These are phyloP conservation scores for Herpetospermum pedunculosum DNA, from an alignment of 306 rosid genomes.

Conservation along the genomic window DNA sequence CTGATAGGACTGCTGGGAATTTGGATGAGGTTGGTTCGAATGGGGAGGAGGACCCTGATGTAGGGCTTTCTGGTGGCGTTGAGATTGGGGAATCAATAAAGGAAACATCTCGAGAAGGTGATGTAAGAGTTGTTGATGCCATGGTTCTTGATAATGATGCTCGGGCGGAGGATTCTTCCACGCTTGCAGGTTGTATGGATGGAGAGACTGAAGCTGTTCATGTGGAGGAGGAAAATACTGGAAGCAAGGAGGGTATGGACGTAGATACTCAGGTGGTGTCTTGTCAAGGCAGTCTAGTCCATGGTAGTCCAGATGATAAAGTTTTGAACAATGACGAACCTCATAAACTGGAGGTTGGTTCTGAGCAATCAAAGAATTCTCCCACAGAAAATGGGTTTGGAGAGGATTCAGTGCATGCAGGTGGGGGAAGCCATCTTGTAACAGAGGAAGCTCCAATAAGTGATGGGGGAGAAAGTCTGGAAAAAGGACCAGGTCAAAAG, in stretches of 20 bases:
- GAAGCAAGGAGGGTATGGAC: slow-evolving; percentile 6
- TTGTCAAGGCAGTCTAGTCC: neutral
- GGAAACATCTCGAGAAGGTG: slow-evolving; percentile 14
- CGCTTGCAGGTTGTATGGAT: slow-evolving; percentile 4
- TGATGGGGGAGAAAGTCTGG: slow-evolving; percentile 14
- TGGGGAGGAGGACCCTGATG: slow-evolving; percentile 15
- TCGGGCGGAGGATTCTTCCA: slow-evolving; percentile 10
- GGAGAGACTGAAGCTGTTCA: slow-evolving; percentile 13
- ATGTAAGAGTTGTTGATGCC: neutral
- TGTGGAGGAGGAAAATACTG: slow-evolving; percentile 9
- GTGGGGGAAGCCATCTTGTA: slow-evolving; percentile 13
- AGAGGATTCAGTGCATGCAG: slow-evolving; percentile 20
- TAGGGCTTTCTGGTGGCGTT: slow-evolving; percentile 13
- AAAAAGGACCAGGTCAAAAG: slow-evolving; percentile 12
- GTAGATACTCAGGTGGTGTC: slow-evolving; percentile 2
- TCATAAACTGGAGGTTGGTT: slow-evolving; percentile 15
- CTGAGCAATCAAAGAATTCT: slow-evolving; percentile 11
- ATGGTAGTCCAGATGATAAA: slow-evolving; percentile 1
- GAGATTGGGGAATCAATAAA: slow-evolving; percentile 17
- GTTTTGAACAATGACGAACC: slow-evolving; percentile 13
- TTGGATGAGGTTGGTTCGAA: slow-evolving; percentile 20
- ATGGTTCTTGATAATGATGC: slow-evolving; percentile 8
- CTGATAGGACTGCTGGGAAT: slow-evolving; percentile 22
- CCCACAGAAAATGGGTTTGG: slow-evolving; percentile 15
- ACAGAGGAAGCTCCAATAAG: slow-evolving; percentile 7